phyloP scores from a whole-genome alignment of 148 eudicot species.

The Vaccinium darrowii region DNA sequence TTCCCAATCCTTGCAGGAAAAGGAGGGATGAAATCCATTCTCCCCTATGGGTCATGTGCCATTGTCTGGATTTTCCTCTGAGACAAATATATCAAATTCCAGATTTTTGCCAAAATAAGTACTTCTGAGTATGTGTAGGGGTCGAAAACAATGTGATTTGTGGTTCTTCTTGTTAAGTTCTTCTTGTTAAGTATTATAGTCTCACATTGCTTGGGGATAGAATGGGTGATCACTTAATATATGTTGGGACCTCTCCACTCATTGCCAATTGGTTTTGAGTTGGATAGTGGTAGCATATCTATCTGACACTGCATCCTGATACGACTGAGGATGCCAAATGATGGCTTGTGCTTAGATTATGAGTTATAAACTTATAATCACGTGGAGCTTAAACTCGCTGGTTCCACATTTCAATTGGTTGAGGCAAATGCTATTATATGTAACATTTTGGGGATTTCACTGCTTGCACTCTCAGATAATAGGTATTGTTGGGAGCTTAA shows the following conservation, averaged over 20 bases:
- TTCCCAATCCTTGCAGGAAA: not conserved
- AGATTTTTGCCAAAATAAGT: not conserved
- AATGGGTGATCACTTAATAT: too few relatives aligned
- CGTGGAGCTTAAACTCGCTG: not conserved
- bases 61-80: not conserved
- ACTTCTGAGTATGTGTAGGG: not conserved
- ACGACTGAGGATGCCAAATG: not conserved
- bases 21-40: slow-evolving; percentile 1
- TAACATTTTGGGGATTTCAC: not conserved
- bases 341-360: not conserved
- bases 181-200: not conserved
- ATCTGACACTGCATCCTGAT: not conserved
- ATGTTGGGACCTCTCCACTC: too few relatives aligned
- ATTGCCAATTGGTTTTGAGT: too few relatives aligned
- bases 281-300: too few relatives aligned
- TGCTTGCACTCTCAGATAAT: not conserved
- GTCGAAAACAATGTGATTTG: not conserved
- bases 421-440: not conserved
- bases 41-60: not conserved
- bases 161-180: not conserved
- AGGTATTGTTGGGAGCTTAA: not conserved
- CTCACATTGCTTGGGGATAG: too few relatives aligned
- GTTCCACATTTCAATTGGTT: not conserved
- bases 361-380: not conserved
- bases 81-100: not conserved